Conservation (phyloP, 495 filamentous ascomycete genomes). For the Lasiosphaeris hirsuta region DNA sequence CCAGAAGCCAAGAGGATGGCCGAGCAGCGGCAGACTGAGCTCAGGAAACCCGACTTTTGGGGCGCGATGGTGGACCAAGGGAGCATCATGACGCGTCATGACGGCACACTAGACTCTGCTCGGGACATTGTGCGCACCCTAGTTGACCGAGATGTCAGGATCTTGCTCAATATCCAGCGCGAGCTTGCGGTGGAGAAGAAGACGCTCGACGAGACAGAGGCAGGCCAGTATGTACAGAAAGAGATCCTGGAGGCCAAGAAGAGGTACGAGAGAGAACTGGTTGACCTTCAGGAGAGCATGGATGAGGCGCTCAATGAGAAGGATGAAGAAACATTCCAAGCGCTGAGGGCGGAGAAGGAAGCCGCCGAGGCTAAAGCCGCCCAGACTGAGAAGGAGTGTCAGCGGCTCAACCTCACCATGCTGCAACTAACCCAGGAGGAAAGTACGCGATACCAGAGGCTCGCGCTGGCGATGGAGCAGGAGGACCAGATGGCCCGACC, state of each 20-base stretch:
- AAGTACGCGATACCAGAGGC: too few relatives aligned
- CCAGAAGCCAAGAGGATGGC: background rate
- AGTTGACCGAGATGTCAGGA: background rate
- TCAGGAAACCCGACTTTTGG: conserved; percentile 2
- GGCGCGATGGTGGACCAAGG: background rate
- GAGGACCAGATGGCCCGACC: too few relatives aligned
- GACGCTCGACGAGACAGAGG: conserved; percentile 31
- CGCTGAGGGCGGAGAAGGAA: too few relatives aligned
- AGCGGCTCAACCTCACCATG: too few relatives aligned
- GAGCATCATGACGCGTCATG: background rate
- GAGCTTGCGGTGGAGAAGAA: conserved; percentile 33
- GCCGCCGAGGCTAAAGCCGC: too few relatives aligned
- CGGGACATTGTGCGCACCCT: background rate
- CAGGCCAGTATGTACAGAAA: conserved; percentile 23
- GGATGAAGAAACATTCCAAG: background rate
- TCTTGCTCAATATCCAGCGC: conserved; percentile 33
- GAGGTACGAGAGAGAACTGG: conserved; percentile 19
- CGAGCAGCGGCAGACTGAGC: background rate
- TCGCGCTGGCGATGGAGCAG: too few relatives aligned
- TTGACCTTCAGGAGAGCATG: conserved; percentile 18
- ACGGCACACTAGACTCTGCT: conserved; percentile 1
- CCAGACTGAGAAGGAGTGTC: too few relatives aligned
- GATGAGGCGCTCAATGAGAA: background rate
- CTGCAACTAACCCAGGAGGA: too few relatives aligned
- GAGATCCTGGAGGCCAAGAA: conserved; percentile 20